These are phyloP conservation scores for Solanum sitiens DNA, from an alignment of 257 asterid species.

Conservation along the genomic window DNA sequence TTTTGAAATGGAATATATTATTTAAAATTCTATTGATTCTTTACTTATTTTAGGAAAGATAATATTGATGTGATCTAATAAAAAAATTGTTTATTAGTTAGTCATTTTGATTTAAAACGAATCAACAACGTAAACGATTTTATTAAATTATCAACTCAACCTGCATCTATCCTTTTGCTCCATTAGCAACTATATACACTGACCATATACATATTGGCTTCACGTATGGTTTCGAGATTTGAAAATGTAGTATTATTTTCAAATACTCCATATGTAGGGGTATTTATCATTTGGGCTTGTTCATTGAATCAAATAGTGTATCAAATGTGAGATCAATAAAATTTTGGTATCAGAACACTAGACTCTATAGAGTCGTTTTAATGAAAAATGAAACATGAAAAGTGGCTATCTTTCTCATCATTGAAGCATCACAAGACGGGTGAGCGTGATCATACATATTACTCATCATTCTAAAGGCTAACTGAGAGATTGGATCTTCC, in stretches of 20 bases:
- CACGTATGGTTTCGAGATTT: neutral
- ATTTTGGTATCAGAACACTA: neutral
- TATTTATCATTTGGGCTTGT: neutral
- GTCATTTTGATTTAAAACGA: neutral
- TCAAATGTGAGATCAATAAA: too few species aligned
- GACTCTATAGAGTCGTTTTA: neutral
- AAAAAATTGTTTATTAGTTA: too few species aligned
- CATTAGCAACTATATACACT: neutral
- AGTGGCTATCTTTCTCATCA: too few species aligned
- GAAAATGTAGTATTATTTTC: neutral
- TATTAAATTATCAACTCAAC: too few species aligned
- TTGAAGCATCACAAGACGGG: neutral
- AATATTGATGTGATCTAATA: too few species aligned
- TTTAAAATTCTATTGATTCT: neutral
- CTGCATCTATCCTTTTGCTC: neutral
- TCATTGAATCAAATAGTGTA: neutral
- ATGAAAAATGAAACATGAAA: too few species aligned
- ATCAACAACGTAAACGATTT: neutral
- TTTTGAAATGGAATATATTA: neutral
- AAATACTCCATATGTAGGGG: neutral
- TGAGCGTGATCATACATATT: neutral
- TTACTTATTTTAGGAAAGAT: neutral
- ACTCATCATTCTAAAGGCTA: too few species aligned
- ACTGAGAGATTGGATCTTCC: neutral
- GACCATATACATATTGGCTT: neutral